Percentiles rank a stretch among this genome's conserved stretches.
Conservation (phyloP, 2,329 filamentous ascomycete genomes). For the Apiospora saccharicola region DNA sequence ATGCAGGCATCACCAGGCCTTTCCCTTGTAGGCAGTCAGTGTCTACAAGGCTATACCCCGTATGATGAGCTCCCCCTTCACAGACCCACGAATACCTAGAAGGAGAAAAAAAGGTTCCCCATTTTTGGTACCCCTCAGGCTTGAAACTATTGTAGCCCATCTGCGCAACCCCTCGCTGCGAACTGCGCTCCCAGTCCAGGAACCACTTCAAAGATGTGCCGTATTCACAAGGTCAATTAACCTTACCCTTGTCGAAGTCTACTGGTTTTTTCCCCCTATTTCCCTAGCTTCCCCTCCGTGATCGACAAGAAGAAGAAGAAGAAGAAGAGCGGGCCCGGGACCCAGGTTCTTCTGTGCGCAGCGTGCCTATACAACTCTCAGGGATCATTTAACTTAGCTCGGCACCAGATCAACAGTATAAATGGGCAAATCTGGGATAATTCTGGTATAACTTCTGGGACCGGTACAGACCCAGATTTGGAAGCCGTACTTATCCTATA, state of each 20-base stretch:
- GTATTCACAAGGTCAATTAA: constrained; percentile 12
- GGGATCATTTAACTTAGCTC: too few species aligned
- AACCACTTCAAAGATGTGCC: not conserved
- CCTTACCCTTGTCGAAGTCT: constrained; percentile 1
- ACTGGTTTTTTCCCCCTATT: not conserved
- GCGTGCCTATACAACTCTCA: constrained; percentile 7
- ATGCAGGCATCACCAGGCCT: not conserved
- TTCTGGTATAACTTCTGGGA: too few species aligned
- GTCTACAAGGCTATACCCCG: not conserved
- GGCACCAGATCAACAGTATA: too few species aligned
- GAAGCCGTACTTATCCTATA: too few species aligned
- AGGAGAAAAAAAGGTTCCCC: not conserved
- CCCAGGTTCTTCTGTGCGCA: not conserved
- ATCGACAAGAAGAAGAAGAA: not conserved
- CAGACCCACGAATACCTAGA: not conserved
- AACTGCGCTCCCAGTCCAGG: not conserved
- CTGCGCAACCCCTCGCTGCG: constrained; percentile 11
- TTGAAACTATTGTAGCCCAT: constrained; percentile 14
- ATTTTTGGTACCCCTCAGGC: not conserved
- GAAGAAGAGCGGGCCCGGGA: not conserved
- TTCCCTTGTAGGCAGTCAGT: not conserved
- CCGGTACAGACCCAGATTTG: too few species aligned
- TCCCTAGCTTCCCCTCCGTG: not conserved
- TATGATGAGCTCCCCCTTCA: not conserved
- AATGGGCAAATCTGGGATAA: too few species aligned